Evolutionary conservation across 108 stramenopile species (phyloP), one percentile per base, ranked within the genome.

Genomic region (Skeletonema tropicum): DNA sequence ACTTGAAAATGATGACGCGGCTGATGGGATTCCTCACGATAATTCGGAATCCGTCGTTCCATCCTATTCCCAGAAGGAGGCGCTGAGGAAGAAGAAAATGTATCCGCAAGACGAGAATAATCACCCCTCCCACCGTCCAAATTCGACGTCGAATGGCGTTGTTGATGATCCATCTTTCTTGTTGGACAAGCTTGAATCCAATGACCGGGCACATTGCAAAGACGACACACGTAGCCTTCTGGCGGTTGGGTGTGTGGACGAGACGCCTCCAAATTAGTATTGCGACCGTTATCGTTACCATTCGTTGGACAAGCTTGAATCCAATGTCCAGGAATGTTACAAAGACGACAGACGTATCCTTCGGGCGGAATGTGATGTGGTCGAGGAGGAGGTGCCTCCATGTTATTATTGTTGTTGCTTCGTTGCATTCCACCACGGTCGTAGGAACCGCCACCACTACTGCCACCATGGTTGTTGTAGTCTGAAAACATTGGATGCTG

Each of bases 241-340:
- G 42, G 42, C n/a, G 42, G 42, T 45, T 42, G 41, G 15, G 14
- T 13, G 4, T 42, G 41, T 15, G 14, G 41, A 10, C 1, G 10
- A 10, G 38, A 39, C 15, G 41, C 49, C 21, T 23, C 49, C 17
- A 7, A 15, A 3, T 15, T 52, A 23, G n/a, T 52, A 23, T 52
- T 23, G 3, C 41, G 41, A 42, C 4, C 4, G 14, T 12, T 42
- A 14, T 2, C 15, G 14, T 42, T 42, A 15, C 14, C 15, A 2
- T 13, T n/a, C n/a, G n/a, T 70, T 23, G 19, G 71, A 25, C 52
- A 55, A 23, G 19, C 21, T 55, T 55, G 52, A 23, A 55, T 85
- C 63, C 73, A 93, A 32, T 89, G 73, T 19, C 97, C 76, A 71
- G 97, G 95, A 15, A 91, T 88, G 5, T 97, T 89, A 71, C 82